These are phyloP conservation scores for Colletotrichum sansevieriae DNA, from an alignment of 2,329 filamentous ascomycete genomes.

Conservation along the genomic window DNA sequence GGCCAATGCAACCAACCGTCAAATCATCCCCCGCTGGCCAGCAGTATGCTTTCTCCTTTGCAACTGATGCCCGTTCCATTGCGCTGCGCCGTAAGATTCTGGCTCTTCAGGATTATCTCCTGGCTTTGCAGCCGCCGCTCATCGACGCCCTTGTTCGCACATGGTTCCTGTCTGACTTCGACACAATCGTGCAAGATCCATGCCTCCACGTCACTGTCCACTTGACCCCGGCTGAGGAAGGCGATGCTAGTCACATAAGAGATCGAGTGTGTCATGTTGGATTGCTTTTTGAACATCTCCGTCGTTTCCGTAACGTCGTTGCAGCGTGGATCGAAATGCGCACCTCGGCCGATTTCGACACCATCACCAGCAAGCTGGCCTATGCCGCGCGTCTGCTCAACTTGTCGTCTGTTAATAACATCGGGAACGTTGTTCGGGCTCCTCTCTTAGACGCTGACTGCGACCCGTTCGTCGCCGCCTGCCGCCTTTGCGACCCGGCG, in stretches of 20 bases:
- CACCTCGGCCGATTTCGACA: neutral
- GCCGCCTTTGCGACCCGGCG: neutral
- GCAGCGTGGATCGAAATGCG: neutral
- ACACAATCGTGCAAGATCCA: neutral
- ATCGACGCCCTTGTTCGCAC: neutral
- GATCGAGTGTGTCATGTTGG: neutral
- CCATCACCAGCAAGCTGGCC: neutral
- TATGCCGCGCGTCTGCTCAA: neutral
- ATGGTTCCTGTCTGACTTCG: neutral
- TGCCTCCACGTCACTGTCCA: neutral
- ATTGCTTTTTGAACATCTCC: neutral
- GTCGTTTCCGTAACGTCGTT: neutral
- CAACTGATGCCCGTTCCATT: neutral
- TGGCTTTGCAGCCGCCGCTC: neutral
- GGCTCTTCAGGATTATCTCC: neutral
- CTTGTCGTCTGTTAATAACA: neutral
- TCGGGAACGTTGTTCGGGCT: neutral
- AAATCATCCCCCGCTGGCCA: neutral
- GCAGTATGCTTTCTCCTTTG: neutral
- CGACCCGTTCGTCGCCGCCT: constrained; percentile 3
- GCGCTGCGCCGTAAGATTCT: neutral
- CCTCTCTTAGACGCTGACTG: neutral
- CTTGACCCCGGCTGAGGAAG: neutral
- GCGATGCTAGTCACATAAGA: neutral
- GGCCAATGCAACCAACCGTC: neutral